Conservation (phyloP, 352 stramenopile genomes). For the Phytopythium sindhum region DNA sequence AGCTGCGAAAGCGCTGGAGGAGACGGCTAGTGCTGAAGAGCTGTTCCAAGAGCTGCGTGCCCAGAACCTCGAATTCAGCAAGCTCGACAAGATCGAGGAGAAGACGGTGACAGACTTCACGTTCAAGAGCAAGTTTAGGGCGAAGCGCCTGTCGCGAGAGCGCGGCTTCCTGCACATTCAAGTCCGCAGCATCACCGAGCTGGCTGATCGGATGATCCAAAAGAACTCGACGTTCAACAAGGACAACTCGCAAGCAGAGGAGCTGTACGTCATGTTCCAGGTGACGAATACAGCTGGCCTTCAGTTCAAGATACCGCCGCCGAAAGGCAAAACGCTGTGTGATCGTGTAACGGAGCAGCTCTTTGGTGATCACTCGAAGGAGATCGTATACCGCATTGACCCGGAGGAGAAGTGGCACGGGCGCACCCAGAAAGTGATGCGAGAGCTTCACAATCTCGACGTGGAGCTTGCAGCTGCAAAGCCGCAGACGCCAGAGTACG, state of each 20-base stretch:
- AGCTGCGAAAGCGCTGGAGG: slow-evolving; percentile 34
- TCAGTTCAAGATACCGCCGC: slow-evolving; percentile 8
- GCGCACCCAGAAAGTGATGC: slow-evolving; percentile 31
- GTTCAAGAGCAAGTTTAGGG: slow-evolving; percentile 25
- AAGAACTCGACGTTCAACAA: slow-evolving; percentile 29
- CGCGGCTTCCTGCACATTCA: slow-evolving; percentile 38
- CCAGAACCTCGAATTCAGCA: slow-evolving; percentile 46
- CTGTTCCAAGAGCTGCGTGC: slow-evolving; percentile 42
- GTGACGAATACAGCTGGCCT: slow-evolving; percentile 26
- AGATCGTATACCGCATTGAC: slow-evolving; percentile 19
- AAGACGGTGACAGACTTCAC: slow-evolving; percentile 14
- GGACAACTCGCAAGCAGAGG: slow-evolving; percentile 20
- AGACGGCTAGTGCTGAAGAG: slow-evolving; percentile 42
- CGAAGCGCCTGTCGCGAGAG: slow-evolving; percentile 24
- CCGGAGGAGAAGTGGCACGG: slow-evolving; percentile 41
- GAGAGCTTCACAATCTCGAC: slow-evolving; percentile 22
- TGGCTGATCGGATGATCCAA: slow-evolving; percentile 30
- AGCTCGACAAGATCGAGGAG: slow-evolving; percentile 34
- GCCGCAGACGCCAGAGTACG: slow-evolving; percentile 15
- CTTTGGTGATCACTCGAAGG: slow-evolving; percentile 20
- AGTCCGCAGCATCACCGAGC: slow-evolving; percentile 34
- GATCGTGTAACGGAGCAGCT: slow-evolving; percentile 5
- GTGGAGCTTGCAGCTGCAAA: slow-evolving; percentile 18
- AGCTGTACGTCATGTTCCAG: slow-evolving; percentile 48
- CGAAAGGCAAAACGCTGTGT: slow-evolving; percentile 5